Conservation (phyloP, 768 basidiomycete genomes). For the Russula ochroleuca region DNA sequence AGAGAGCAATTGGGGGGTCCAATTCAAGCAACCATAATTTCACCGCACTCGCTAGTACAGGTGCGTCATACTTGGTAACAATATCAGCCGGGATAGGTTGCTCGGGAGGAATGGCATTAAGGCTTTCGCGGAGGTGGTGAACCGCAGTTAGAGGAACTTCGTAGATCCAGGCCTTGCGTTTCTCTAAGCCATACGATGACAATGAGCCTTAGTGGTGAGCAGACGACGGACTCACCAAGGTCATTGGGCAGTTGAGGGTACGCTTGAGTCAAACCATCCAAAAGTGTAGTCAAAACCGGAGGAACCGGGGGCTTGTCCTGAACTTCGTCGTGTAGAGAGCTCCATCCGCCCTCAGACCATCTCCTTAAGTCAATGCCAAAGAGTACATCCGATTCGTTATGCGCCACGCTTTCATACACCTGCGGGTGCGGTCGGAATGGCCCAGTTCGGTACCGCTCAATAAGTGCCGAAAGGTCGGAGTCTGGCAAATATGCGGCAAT, state of each 20-base stretch:
- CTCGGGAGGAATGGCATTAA: slow-evolving; percentile 67
- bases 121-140: slow-evolving; percentile 79
- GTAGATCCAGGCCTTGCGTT: slow-evolving; percentile 91
- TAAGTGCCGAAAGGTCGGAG: slow-evolving; percentile 77
- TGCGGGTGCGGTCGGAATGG: slow-evolving; percentile 86
- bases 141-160: slow-evolving; percentile 80
- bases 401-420: slow-evolving; percentile 79
- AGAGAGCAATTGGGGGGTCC: slow-evolving; percentile 77
- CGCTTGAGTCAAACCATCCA: slow-evolving; percentile 57
- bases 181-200: slow-evolving; percentile 47
- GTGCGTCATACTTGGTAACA: slow-evolving; percentile 72
- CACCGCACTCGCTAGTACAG: slow-evolving; percentile 77
- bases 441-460: slow-evolving; percentile 90
- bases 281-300: slow-evolving; percentile 63
- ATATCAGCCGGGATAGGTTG: slow-evolving; percentile 50
- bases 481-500: slow-evolving; percentile 86
- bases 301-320: slow-evolving; percentile 64
- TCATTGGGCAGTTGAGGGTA: slow-evolving; percentile 62
- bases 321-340: slow-evolving; percentile 46
- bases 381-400: slow-evolving; percentile 78
- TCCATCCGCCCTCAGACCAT: slow-evolving; percentile 86
- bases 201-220: neutral
- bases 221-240: slow-evolving; percentile 44
- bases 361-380: slow-evolving; percentile 90
- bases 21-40: slow-evolving; percentile 93